Evolutionary conservation across 768 basidiomycete genomes (phyloP).

Genomic region (Saitozyma podzolica): DNA sequence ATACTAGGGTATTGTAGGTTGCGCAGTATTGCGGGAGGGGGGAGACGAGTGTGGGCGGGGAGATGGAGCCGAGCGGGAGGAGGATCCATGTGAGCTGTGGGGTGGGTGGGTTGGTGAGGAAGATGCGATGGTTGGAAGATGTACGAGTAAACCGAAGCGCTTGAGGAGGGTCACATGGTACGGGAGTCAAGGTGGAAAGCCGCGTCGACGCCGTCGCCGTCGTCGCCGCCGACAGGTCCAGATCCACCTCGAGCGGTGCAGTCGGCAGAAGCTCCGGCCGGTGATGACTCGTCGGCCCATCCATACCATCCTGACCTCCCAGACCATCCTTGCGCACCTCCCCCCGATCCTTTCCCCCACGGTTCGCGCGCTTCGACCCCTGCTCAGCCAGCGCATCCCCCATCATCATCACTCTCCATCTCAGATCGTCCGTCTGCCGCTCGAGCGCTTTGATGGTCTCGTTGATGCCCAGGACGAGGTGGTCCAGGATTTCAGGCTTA

Average conservation of each 20-base stretch:
- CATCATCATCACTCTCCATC: slow-evolving; percentile 30
- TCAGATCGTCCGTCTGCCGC: slow-evolving; percentile 34
- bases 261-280: slow-evolving; percentile 16
- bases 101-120: background rate
- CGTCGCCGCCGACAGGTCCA: background rate
- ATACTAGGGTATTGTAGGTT: slow-evolving; percentile 47
- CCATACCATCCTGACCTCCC: background rate
- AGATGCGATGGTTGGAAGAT: background rate
- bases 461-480: slow-evolving; percentile 49
- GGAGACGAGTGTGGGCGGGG: slow-evolving; percentile 39
- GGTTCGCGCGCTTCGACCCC: slow-evolving; percentile 2
- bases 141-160: background rate
- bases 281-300: background rate
- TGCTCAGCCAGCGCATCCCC: slow-evolving; percentile 27
- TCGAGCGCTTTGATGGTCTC: slow-evolving; percentile 48
- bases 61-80: slow-evolving; percentile 43
- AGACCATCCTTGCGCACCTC: background rate
- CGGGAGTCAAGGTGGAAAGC: no score
- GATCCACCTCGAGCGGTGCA: slow-evolving; percentile 18
- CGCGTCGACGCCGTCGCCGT: background rate
- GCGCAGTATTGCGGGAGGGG: slow-evolving; percentile 48
- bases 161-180: background rate
- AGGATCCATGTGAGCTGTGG: slow-evolving; percentile 35
- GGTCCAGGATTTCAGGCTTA: slow-evolving; percentile 31
- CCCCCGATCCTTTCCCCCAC: background rate